These are phyloP conservation scores for Leccinum variicolor DNA, from an alignment of 768 basidiomycete species.

Conservation along the genomic window DNA sequence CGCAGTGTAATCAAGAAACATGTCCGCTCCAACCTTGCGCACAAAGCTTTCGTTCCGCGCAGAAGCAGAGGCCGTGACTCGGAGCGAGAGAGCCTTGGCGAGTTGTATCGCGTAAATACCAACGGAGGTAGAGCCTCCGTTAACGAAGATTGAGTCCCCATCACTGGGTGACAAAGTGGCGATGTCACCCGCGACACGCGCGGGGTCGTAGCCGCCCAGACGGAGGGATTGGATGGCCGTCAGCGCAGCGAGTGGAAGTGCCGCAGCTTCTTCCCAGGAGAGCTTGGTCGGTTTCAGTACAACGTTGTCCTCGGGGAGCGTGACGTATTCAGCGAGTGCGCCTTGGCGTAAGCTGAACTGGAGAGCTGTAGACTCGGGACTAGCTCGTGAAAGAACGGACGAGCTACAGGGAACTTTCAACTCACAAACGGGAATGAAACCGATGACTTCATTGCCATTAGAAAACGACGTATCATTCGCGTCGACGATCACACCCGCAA, in stretches of 20 bases:
- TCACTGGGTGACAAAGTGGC: not conserved
- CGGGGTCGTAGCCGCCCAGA: constrained; percentile 45
- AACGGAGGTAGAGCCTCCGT: constrained; percentile 67
- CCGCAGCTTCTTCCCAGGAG: constrained; percentile 55
- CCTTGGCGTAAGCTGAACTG: constrained; percentile 46
- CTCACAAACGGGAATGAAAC: constrained; percentile 42
- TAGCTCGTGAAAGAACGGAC: not conserved
- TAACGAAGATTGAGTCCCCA: constrained; percentile 59
- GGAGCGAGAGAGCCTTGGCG: constrained; percentile 61
- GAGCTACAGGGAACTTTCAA: not conserved
- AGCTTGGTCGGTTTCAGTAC: constrained; percentile 42
- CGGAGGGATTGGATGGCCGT: constrained; percentile 61
- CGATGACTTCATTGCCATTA: constrained; percentile 64
- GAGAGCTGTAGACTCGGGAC: constrained; percentile 13
- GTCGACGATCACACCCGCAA: constrained; percentile 60
- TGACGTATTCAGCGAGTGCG: constrained; percentile 54
- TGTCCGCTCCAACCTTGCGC: constrained; percentile 59
- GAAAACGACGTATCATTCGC: constrained; percentile 50
- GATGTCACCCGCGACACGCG: not conserved
- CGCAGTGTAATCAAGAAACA: constrained; percentile 64
- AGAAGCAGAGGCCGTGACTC: constrained; percentile 58
- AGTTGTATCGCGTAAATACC: constrained; percentile 72
- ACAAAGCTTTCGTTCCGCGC: constrained; percentile 58
- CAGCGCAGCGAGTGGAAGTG: constrained; percentile 52
- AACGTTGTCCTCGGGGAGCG: constrained; percentile 32